Base-by-base conservation (phyloP, 441 rosid species). In the Hura crepitans region DNA sequence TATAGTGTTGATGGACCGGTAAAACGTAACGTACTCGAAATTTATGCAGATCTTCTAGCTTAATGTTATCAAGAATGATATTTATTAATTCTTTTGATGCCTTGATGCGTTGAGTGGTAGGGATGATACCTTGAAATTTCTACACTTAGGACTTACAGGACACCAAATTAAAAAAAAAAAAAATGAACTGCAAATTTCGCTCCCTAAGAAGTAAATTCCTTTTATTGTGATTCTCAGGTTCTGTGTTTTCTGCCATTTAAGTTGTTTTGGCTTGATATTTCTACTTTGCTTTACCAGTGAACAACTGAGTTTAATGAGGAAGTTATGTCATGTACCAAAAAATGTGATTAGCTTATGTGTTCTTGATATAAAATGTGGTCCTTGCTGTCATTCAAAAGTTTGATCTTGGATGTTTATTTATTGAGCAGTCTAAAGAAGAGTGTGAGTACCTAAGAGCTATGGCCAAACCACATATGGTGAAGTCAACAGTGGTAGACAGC, bases 401-500 rank as follows among this genome's bases (percentile, higher is more conserved):
- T 71, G 62, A 53, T 22, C 39, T 20, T 28, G 39, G 25, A 20
- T 25, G 1, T 18, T 23, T n/a, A 65, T 23, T 14, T 27, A 4
- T 76, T 68, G 67, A 68, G 69, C 83, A 94, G 97, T 82, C 85
- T 46, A 89, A 90, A 81, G 85, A 89, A 74, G 99, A 94, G 80
- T 90, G 97, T 59, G 86, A 90, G 64, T 80, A 90, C 79, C 78
- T 92, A 33, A 95, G 86, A 22, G 72, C 78, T 56, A 83, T 89
- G 35, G 97, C 97, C 53, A 85, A 77, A 81, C 97, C 97, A 14
- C 83, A 82, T 62, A 85, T 94, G 99, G 68, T 68, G 63, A 94
- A 89, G 78, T 94, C 99, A 33, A 85, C 90, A 1, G 97, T 94
- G 51, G 96, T 90, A 12, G 97, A 95, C 78, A 78, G 85, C 77